Evolutionary conservation across 805 yeast species (phyloP).

Genomic region (Maudiozyma turicensis): DNA sequence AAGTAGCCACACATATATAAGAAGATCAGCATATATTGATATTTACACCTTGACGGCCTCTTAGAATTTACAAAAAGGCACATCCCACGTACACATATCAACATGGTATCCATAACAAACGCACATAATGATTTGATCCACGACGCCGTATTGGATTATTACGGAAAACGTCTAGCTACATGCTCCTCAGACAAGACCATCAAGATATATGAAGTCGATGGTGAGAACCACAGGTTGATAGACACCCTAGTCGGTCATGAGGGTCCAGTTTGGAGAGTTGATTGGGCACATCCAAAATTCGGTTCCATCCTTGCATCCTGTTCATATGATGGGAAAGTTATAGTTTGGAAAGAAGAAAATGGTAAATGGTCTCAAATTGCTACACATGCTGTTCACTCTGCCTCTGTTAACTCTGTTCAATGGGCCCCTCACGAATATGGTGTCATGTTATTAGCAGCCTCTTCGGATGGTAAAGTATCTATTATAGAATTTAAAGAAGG

Average conservation of each 20-base stretch:
- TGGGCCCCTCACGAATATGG: conserved; percentile 99
- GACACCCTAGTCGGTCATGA: conserved; percentile 90
- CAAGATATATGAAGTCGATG: conserved; percentile 85
- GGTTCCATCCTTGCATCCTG: conserved; percentile 92
- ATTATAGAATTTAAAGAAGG: conserved; percentile 87
- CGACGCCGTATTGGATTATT: conserved; percentile 94
- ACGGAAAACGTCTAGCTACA: conserved; percentile 91
- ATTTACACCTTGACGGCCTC: no score
- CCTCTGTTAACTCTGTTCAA: conserved; percentile 84
- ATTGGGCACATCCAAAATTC: conserved; percentile 98
- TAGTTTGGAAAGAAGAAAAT: conserved; percentile 91
- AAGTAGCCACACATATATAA: no score
- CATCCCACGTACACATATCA: neutral
- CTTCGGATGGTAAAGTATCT: conserved; percentile 88
- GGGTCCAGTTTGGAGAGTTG: conserved; percentile 98
- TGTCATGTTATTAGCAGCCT: conserved; percentile 79
- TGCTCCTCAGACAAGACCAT: conserved; percentile 95
- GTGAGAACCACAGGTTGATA: conserved; percentile 67
- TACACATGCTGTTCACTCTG: conserved; percentile 80
- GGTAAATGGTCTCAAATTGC: conserved; percentile 83
- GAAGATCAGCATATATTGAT: no score
- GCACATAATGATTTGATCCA: conserved; percentile 91
- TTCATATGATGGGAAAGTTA: conserved; percentile 89
- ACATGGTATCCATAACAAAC: conserved; percentile 72
- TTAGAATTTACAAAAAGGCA: neutral